phyloP scores from a whole-genome alignment of 345 rosid genomes.

The Psidium friedrichsthalianum region DNA sequence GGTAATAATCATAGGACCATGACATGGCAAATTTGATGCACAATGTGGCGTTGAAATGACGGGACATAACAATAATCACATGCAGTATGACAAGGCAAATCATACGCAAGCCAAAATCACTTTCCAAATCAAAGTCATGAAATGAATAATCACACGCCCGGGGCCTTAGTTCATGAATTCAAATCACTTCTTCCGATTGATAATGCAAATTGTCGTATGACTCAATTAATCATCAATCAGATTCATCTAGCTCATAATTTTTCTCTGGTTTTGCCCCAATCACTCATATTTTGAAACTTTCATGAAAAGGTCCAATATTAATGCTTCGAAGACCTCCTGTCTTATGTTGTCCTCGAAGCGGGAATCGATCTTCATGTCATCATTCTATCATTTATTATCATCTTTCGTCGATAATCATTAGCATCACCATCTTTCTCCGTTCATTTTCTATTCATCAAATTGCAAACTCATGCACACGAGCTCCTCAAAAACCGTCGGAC shows the following conservation, averaged over 20 bases:
- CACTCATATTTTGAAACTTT: not conserved
- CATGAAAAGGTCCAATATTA: not conserved
- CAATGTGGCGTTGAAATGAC: not conserved
- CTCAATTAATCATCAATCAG: not conserved
- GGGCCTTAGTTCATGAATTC: not conserved
- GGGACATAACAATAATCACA: not conserved
- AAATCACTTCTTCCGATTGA: not conserved
- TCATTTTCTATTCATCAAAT: not conserved
- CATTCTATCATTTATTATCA: not conserved
- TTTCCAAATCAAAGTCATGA: not conserved
- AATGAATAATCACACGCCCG: not conserved
- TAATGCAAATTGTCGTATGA: not conserved
- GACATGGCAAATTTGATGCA: not conserved
- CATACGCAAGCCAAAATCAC: not conserved
- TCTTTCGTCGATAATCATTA: not conserved
- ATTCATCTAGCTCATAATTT: not conserved
- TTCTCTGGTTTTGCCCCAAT: not conserved
- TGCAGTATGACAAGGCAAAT: not conserved
- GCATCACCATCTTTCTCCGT: not conserved
- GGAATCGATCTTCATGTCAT: not conserved
- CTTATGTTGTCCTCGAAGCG: not conserved
- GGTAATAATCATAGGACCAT: not conserved
- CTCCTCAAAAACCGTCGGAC: not conserved
- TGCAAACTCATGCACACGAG: not conserved
- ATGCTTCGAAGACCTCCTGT: not conserved